phyloP scores from a whole-genome alignment of 192 early-diverging fungal genomes.

The Rhizophagus prolifer region DNA sequence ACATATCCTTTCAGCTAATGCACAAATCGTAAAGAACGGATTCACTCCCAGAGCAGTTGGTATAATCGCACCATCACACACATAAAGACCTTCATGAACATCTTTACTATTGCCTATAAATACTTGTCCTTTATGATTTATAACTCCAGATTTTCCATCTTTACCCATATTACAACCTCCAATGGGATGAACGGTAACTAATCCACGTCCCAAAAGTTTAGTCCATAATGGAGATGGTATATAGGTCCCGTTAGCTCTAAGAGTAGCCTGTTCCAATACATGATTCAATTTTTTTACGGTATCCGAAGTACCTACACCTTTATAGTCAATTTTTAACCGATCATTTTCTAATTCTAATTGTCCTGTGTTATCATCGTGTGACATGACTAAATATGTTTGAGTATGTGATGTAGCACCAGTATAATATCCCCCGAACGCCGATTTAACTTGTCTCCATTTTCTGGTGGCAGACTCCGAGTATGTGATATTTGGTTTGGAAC shows the following conservation, averaged over 20 bases:
- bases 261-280: constrained; percentile 31
- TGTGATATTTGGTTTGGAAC: constrained; percentile 26
- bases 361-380: constrained; percentile 46
- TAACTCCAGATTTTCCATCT: constrained; percentile 38
- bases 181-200: constrained; percentile 51
- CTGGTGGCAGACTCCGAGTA: constrained; percentile 34
- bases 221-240: constrained; percentile 41
- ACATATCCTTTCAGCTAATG: constrained; percentile 44
- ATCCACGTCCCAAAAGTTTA: constrained; percentile 31
- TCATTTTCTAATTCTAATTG: constrained; percentile 38
- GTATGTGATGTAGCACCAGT: constrained; percentile 44
- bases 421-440: constrained; percentile 36
- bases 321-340: constrained; percentile 37
- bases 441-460: constrained; percentile 33
- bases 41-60: constrained; percentile 50
- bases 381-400: constrained; percentile 51
- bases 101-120: constrained; percentile 34
- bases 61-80: constrained; percentile 49
- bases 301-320: constrained; percentile 35
- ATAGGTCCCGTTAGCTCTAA: constrained; percentile 35
- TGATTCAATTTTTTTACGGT: constrained; percentile 36
- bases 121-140: constrained; percentile 52
- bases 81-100: constrained; percentile 48
- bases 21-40: constrained; percentile 51
- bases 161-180: constrained; percentile 46